Evolutionary conservation across 2,329 filamentous ascomycete species (phyloP).

Genomic region (Clarireedia monteithiana): DNA sequence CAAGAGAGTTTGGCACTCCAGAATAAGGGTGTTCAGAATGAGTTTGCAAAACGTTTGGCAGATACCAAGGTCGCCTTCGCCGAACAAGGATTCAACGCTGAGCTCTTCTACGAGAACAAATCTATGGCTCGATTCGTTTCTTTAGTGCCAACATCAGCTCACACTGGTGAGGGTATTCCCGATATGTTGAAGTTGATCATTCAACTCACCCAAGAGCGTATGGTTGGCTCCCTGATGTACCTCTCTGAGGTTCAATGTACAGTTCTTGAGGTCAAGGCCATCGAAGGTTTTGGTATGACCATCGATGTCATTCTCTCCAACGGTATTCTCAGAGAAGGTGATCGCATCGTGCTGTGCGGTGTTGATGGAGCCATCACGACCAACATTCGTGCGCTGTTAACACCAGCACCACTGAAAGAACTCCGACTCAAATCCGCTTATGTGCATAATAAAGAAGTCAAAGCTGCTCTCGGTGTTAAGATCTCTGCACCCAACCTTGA

Average conservation of each 20-base stretch:
- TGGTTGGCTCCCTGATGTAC: slow-evolving; percentile 97
- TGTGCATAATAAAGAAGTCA: slow-evolving; percentile 98
- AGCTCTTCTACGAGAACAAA: slow-evolving; percentile 97
- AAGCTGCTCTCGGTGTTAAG: slow-evolving; percentile 97
- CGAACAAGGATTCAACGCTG: slow-evolving; percentile 96
- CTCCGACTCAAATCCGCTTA: slow-evolving; percentile 92
- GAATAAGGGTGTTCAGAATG: slow-evolving; percentile 86
- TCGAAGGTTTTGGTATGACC: slow-evolving; percentile 96
- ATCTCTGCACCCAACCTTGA: slow-evolving; percentile 95
- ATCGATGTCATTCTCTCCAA: slow-evolving; percentile 97
- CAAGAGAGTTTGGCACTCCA: slow-evolving; percentile 84
- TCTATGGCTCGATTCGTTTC: slow-evolving; percentile 92
- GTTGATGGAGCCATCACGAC: slow-evolving; percentile 94
- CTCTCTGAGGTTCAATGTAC: slow-evolving; percentile 96
- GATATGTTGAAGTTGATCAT: slow-evolving; percentile 97
- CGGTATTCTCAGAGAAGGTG: slow-evolving; percentile 88
- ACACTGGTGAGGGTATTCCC: slow-evolving; percentile 98
- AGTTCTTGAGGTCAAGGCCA: slow-evolving; percentile 97
- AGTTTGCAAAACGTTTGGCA: slow-evolving; percentile 84
- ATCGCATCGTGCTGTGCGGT: slow-evolving; percentile 90
- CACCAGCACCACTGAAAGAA: slow-evolving; percentile 87
- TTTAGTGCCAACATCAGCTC: slow-evolving; percentile 92
- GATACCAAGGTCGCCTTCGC: slow-evolving; percentile 90
- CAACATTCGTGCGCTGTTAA: slow-evolving; percentile 89
- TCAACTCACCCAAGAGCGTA: slow-evolving; percentile 89